A percentile compares a stretch with the other conserved stretches of the same genome.
These are phyloP conservation scores for Ogataea pini DNA, from an alignment of 805 yeast genomes.

Conservation along the genomic window DNA sequence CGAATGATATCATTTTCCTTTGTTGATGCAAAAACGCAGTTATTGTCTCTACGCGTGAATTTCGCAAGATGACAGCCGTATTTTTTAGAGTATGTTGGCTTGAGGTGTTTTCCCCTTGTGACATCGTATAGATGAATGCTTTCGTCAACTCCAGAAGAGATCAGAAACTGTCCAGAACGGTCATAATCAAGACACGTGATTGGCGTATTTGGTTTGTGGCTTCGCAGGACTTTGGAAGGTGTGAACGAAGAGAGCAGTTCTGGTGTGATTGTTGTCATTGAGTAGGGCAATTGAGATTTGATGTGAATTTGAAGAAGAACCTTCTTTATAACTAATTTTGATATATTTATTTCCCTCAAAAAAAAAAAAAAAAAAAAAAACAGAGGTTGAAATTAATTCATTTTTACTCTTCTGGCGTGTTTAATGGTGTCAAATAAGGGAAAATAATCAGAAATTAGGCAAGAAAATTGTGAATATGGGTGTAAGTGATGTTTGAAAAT, in stretches of 20 bases:
- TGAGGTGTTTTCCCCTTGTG: constrained; percentile 63
- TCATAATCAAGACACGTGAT: constrained; percentile 77
- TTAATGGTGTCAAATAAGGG: no score
- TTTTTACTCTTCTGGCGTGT: no score
- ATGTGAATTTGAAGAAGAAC: no score
- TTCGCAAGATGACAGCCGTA: constrained; percentile 89
- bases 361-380: no score
- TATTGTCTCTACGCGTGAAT: constrained; percentile 69
- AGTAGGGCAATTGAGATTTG: neutral
- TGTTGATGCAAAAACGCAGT: constrained; percentile 78
- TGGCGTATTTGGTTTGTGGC: constrained; percentile 48
- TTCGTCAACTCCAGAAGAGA: constrained; percentile 80
- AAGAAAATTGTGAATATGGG: neutral
- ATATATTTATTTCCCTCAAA: neutral
- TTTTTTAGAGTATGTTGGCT: constrained; percentile 78
- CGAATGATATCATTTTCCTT: constrained; percentile 74
- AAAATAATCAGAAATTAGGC: no score
- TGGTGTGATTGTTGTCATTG: constrained; percentile 9
- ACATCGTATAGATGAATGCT: constrained; percentile 81
- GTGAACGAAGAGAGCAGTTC: constrained; percentile 22
- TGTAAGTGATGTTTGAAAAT: neutral
- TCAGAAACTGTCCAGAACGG: constrained; percentile 74
- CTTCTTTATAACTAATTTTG: no score
- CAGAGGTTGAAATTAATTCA: no score
- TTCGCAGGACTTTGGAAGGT: constrained; percentile 42